A percentile compares a stretch with the other conserved stretches of the same genome.
These are phyloP conservation scores for Obba rivulosa DNA, from an alignment of 768 basidiomycete genomes.

Conservation along the genomic window DNA sequence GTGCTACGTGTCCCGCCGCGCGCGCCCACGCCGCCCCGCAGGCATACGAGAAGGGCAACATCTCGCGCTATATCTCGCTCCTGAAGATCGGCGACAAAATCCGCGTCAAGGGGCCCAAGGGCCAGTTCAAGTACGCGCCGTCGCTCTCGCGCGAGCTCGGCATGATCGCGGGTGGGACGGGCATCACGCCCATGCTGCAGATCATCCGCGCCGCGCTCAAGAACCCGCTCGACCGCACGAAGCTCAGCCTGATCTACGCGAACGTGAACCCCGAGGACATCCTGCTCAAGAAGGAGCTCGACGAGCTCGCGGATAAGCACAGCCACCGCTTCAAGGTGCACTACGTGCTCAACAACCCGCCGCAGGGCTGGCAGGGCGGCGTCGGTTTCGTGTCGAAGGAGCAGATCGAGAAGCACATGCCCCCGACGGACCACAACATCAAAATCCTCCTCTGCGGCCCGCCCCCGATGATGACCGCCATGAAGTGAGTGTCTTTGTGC, in stretches of 20 bases:
- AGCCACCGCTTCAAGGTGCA: slow-evolving; percentile 68
- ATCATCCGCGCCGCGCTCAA: slow-evolving; percentile 92
- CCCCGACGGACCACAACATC: slow-evolving; percentile 47
- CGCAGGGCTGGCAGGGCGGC: slow-evolving; percentile 80
- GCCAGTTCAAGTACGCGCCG: slow-evolving; percentile 82
- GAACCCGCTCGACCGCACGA: slow-evolving; percentile 82
- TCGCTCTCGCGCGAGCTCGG: slow-evolving; percentile 72
- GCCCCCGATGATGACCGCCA: slow-evolving; percentile 72
- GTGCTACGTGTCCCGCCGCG: background rate
- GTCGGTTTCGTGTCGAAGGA: slow-evolving; percentile 92
- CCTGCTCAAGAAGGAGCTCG: slow-evolving; percentile 83
- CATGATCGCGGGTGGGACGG: slow-evolving; percentile 98
- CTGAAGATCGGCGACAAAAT: slow-evolving; percentile 86
- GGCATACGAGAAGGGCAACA: slow-evolving; percentile 97
- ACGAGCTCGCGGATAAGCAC: slow-evolving; percentile 64
- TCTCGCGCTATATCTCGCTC: slow-evolving; percentile 78
- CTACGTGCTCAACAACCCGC: slow-evolving; percentile 95
- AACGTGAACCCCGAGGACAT: slow-evolving; percentile 94
- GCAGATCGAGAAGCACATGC: slow-evolving; percentile 80
- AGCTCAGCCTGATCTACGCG: slow-evolving; percentile 87
- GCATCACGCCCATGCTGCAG: slow-evolving; percentile 99
- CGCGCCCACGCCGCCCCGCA: slow-evolving; percentile 25
- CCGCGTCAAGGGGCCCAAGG: slow-evolving; percentile 94
- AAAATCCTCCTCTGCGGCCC: slow-evolving; percentile 87
- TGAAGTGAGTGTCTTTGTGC: slow-evolving; percentile 50